A percentile compares a stretch with the other conserved stretches of the same genome.
Evolutionary conservation across 1,139 yeast species (phyloP).

Genomic region (Taiozyma sp.): DNA sequence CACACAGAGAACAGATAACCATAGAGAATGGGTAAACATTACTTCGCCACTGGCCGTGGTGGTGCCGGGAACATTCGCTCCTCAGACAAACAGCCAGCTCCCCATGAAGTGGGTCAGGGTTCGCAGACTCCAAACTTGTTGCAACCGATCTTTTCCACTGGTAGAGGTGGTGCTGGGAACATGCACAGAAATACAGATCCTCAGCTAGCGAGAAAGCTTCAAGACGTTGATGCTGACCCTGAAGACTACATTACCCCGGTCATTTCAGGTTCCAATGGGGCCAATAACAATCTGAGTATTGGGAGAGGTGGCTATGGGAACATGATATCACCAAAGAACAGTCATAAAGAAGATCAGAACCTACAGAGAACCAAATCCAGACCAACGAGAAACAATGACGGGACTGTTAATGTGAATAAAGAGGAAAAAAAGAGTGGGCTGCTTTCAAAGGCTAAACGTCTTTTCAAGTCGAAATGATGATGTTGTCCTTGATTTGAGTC

Average conservation of each 20-base stretch:
- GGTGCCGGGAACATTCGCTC: conserved; percentile 70
- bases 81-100: conserved; percentile 42
- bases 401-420: conserved; percentile 6
- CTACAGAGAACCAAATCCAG: conserved; percentile 16
- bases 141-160: conserved; percentile 60
- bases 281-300: conserved; percentile 33
- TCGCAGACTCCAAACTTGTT: conserved; percentile 58
- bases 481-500: not conserved
- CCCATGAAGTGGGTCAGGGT: conserved; percentile 53
- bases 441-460: conserved; percentile 21
- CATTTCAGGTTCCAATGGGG: conserved; percentile 17
- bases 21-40: conserved; percentile 12
- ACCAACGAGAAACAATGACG: not conserved
- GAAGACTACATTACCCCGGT: conserved; percentile 24
- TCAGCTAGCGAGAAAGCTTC: conserved; percentile 54
- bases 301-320: conserved; percentile 39
- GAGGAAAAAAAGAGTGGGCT: conserved; percentile 17
- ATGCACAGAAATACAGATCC: conserved; percentile 65
- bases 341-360: conserved; percentile 19
- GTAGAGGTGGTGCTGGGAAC: conserved; percentile 80
- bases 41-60: conserved; percentile 51
- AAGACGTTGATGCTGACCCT: conserved; percentile 51
- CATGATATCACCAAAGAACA: conserved; percentile 31
- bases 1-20: too few relatives aligned
- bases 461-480: conserved; percentile 16